Evolutionary conservation across 768 basidiomycete species (phyloP), one percentile per base, ranked within the genome.

Genomic region (Mycena albidolilacea): DNA sequence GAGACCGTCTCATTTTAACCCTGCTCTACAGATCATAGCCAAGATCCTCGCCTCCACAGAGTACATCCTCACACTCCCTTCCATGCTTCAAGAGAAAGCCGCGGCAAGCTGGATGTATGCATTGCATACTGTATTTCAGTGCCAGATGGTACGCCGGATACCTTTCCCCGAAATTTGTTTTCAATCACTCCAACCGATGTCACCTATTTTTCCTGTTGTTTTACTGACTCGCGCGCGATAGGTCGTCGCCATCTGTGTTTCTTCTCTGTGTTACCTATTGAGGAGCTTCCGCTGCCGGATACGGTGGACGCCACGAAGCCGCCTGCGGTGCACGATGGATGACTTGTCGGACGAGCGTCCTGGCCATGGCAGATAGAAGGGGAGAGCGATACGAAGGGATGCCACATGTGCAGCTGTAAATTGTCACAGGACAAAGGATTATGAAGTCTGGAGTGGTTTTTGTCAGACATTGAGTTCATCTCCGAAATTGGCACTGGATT

Each of bases 121-220:
- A 43, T 80, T 92, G 59, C 85, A 83, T 60, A 83, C 84, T 59
- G 90, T 90, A 67, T 92, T 91, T 81, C 83, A 88, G 67, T 85
- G 86, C 73, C 90, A 90, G 69, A 81, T 83, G 50, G 86, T 81
- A 48, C 75, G 87, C 73, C 87, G 4, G 38, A n/a, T n/a, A 5
- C 85, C 65, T 30, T 3, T 30, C 30, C 30, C 30, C 3, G 30
- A 30, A 30, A 3, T 30, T 30, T 3, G n/a, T n/a, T 30, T 3
- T 30, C 30, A 30, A 30, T 30, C 30, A 30, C 30, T 30, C 1
- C 30, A 3, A 3, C 30, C 30, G 30, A 30, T 30, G 58, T 87
- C 74, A 71, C 87, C 55, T 11, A 12, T 80, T 82, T 65, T 82
- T 30, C 30, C 30, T 30, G 30, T 30, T 30, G 30, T 30, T 1